Evolutionary conservation across 345 rosid genomes (phyloP).

Genomic region (Sonneratia caseolaris): DNA sequence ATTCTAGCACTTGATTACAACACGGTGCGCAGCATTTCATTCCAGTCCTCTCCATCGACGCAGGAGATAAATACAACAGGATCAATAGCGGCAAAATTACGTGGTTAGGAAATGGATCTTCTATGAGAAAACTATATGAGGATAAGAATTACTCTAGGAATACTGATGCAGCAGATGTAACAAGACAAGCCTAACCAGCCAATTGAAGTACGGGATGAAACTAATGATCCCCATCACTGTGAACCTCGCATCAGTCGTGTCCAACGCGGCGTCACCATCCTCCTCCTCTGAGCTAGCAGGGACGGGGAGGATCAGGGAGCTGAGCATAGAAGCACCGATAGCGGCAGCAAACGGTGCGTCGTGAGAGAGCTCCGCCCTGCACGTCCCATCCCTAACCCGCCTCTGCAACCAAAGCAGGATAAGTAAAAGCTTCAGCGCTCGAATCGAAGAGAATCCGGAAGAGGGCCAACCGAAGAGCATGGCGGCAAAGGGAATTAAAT

Average conservation of each 20-base stretch:
- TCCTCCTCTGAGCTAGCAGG: constrained; percentile 25
- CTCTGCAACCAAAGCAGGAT: constrained; percentile 11
- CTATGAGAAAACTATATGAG: neutral
- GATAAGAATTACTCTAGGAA: too few relatives aligned
- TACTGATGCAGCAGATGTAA: neutral
- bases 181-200: constrained; percentile 52
- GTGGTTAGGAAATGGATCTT: neutral
- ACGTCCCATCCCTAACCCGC: constrained; percentile 21
- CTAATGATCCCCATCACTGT: constrained; percentile 89
- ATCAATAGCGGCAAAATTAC: neutral
- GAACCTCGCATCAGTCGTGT: constrained; percentile 60
- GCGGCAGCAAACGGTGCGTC: constrained; percentile 67
- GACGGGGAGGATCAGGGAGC: constrained; percentile 55
- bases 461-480: neutral
- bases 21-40: neutral
- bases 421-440: neutral
- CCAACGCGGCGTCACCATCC: constrained; percentile 34
- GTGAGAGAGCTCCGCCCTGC: constrained; percentile 58
- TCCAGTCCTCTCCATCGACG: neutral
- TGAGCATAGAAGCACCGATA: constrained; percentile 67
- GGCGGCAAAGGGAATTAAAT: neutral
- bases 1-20: neutral
- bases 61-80: neutral
- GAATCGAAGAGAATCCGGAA: neutral
- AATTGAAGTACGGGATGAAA: constrained; percentile 90